Evolutionary conservation across 495 filamentous ascomycete genomes (phyloP), one percentile per base, ranked within the genome.

Genomic region (Hypoxylon intermedium): DNA sequence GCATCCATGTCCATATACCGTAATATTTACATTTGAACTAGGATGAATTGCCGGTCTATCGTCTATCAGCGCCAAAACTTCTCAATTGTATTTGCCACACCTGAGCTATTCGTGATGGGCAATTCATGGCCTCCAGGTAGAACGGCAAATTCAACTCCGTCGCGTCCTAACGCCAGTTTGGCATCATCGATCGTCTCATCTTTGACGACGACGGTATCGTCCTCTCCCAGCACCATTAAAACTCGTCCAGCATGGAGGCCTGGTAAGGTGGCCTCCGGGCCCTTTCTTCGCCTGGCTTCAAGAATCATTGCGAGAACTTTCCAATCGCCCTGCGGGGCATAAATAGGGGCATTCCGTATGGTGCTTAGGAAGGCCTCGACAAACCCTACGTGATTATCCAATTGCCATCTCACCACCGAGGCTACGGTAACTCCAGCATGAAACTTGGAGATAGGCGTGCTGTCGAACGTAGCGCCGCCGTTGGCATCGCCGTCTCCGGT

Each of bases 291-390:
- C 73, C 52, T 74, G 21, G 46, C 69, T 9, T 75, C 72, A 26
- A 89, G 71, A 23, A 79, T 70, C 15, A 57, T 56, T 1, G 83
- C 83, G 31, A 92, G 75, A 4, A 73, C 74, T 15, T 66, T 59
- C 89, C 89, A 93, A 19, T 79, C 72, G 12, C 59, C 65, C n/a
- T 80, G 66, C 56, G 80, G 74, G 31, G 74, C 73, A 53, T 76
- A 70, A 20, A 86, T 68, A 11, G 82, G 82, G 6, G 77, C 77
- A 47, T 80, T 69, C 9, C 71, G 68, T 49, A 85, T 79, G 18
- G 73, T 75, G 54, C 70, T 74, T 46, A 82, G 59, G 59, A 86
- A 87, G 21, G 81, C 75, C 16, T 63, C 65, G 7, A 83, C 49
- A 58, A 83, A 87, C 5, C 85, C 85, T 7, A 64, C 28, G 61